Base-by-base conservation (phyloP, 2,329 filamentous ascomycete genomes). In the Xylariaceae sp. region DNA sequence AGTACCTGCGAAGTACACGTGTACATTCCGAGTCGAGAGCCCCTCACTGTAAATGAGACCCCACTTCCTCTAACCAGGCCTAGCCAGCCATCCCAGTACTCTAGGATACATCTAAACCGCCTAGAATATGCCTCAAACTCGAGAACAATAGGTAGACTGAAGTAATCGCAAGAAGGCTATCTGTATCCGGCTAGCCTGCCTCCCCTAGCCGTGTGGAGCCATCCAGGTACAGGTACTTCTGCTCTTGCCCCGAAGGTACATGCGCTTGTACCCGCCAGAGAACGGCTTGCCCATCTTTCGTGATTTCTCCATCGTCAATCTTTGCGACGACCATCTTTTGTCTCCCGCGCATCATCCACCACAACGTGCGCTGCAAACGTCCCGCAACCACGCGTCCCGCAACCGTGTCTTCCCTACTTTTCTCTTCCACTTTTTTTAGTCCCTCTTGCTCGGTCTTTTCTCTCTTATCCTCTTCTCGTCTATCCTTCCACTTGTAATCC, bases 251-350 rank as follows among this genome's bases (percentile, higher is more conserved):
- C 23, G 23, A 30, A 47, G 39, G 47, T n/a, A 51, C 30, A 18
- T 45, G 48, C 41, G 5, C 53, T 53, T 13, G 57, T 53, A 41
- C 51, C 48, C 41, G 39, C 13, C 13, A 9, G 37, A 41, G 37
- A 9, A 45, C 13, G 41, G 10, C 41, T 11, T n/a, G 35, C 41
- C 37, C 37, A 3, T 13, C 8, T 9, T 41, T 41, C 11, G 37
- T 41, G 23, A 30, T 30, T 30, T 30, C 11, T 52, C 18, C 48
- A 41, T 50, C 37, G 45, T 23, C 45, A 49, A 53, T 45, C 41
- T 62, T 59, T 62, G 62, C 62, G 60, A 64, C 62, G 30, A 39
- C 61, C 51, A 58, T 54, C 50, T 54, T 56, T 56, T 49, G 17
- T 55, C 48, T 52, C 45, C 51, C 44, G 57, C 61, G 59, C 61